These are phyloP conservation scores for Candida mesenterica DNA, from an alignment of 1,139 yeast genomes.

Conservation along the genomic window DNA sequence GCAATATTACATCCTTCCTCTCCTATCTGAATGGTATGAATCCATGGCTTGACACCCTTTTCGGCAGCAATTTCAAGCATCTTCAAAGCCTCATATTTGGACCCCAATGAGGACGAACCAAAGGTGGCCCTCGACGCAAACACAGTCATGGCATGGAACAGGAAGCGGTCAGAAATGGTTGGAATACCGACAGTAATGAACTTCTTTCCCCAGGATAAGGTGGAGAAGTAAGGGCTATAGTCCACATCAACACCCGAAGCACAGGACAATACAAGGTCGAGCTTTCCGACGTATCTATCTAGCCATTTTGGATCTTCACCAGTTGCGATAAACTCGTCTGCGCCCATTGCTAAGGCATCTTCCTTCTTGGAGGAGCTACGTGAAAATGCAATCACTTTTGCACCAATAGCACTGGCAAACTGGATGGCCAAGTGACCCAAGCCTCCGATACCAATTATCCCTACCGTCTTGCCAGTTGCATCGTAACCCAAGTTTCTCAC, in stretches of 20 bases:
- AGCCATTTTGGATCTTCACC: conserved; percentile 37
- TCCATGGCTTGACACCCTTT: conserved; percentile 40
- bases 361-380: conserved; percentile 31
- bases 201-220: conserved; percentile 42
- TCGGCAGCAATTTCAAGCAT: conserved; percentile 40
- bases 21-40: conserved; percentile 40
- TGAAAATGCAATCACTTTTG: conserved; percentile 41
- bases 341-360: conserved; percentile 38
- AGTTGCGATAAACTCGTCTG: conserved; percentile 40
- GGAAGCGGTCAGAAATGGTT: conserved; percentile 25
- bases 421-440: conserved; percentile 45
- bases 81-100: conserved; percentile 1
- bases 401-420: conserved; percentile 43
- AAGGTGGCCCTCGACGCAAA: conserved; percentile 30
- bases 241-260: conserved; percentile 40
- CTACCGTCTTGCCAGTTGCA: conserved; percentile 40
- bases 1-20: conserved; percentile 30
- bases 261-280: conserved; percentile 51
- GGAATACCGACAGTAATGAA: conserved; percentile 59
- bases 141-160: conserved; percentile 28
- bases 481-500: conserved; percentile 31
- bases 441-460: conserved; percentile 49
- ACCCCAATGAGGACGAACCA: conserved; percentile 33
- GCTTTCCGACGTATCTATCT: conserved; percentile 26
- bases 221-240: conserved; percentile 29